Evolutionary conservation across 768 basidiomycete species (phyloP), one percentile per base, ranked within the genome.

Genomic region (Thelephora aurantiotincta): DNA sequence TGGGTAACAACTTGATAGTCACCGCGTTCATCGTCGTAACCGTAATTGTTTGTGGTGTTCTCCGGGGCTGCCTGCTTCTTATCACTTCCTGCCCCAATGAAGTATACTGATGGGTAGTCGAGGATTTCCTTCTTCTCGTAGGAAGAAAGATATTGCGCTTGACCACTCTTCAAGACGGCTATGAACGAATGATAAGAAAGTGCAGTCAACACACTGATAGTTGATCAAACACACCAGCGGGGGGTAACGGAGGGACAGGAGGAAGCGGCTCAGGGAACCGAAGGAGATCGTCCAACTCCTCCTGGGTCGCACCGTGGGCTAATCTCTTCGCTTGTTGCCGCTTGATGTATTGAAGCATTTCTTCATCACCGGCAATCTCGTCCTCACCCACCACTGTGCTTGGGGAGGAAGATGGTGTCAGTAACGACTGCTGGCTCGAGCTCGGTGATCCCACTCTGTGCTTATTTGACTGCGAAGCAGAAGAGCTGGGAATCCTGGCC

Each of bases 11-110:
- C 80, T 13, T 83, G 78, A 57, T 99, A 99, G 65, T 99, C 96
- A 33, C 96, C 96, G 30, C 96, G 82, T 23, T 99, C 96, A 60
- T 99, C 96, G 60, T 99, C 96, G 56, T 93, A 99, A 23, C 96
- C 87, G 58, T 84, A 78, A 63, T 99, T 99, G 63, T 92, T 91
- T 16, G 75, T 72, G 5, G 82, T 62, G 52, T 76, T 73, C 46
- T 89, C 83, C 6, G 71, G 67, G 20, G 77, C 77, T 0, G 91
- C 89, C 50, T 67, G 72, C 59, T 90, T 91, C 72, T 97, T 97
- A 58, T 78, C 78, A 58, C 82, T 85, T 49, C 74, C 72, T 5
- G 77, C 74, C 23, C 92, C 93, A 46, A 84, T 68, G 58, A 68
- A 94, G 63, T 90, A 97, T 26, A 97, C 78, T 9, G 75, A 69